Evolutionary conservation across 176 grass and related monocot species (phyloP), one percentile per base, ranked within the genome.

Genomic region (Luzula sylvatica): DNA sequence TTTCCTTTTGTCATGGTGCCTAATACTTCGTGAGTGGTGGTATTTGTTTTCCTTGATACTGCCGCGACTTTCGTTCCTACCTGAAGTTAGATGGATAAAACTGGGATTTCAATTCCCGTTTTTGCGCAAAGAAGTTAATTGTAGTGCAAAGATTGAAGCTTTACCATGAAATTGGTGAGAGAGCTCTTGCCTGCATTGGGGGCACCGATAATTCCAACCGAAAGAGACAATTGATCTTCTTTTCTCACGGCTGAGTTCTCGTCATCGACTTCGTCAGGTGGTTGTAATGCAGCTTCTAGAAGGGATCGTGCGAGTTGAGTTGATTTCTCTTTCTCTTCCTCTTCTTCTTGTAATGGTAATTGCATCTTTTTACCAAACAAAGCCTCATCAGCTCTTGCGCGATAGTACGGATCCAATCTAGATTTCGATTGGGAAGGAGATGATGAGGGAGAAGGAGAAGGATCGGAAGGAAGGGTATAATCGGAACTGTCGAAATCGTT

Each of bases 31-130:
- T 86, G 90, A 41, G 81, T 89, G 12, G 90, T 96, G 65, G 90
- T 96, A 73, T 96, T 96, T 53, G 90, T 96, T 71, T 96, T 96
- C 62, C 84, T 70, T 58, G 90, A 96, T 19, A 96, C 90, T 38
- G 90, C 90, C 46, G 90, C 53, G 35, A 96, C 90, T 73, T 96
- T 96, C 68, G 74, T 76, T 62, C 80, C 90, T 41, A 89, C 90
- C 90, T 89, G 74, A 52, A 58, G 38, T 69, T 51, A 53, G n/a
- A 35, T 53, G 11, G 20, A 41, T n/a, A n/a, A n/a, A n/a, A n/a
- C n/a, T n/a, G 17, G 23, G 14, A 59, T 12, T 59, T n/a, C 5
- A 65, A 65, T 16, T 38, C 2, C 7, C 8, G 42, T 24, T 48
- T 3, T 66, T 7, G 6, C 7, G 45, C 21, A 20, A n/a, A 63